Conservation (phyloP, 1,139 yeast species). For the Taiozyma onychis region DNA sequence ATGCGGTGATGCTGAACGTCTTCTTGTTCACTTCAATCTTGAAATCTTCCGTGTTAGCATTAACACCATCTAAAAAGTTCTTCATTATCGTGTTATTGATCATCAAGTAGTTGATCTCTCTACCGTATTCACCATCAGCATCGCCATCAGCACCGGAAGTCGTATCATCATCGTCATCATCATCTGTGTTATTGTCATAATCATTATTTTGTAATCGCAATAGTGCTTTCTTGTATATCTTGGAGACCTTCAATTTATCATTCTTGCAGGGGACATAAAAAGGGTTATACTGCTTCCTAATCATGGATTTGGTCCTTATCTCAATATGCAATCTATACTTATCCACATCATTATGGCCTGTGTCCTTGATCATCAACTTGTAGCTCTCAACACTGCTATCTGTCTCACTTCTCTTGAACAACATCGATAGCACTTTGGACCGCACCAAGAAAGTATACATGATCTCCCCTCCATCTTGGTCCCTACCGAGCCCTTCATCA, state of each 20-base stretch:
- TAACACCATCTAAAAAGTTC: slow-evolving; percentile 47
- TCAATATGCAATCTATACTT: slow-evolving; percentile 41
- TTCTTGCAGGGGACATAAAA: slow-evolving; percentile 41
- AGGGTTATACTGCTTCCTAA: slow-evolving; percentile 50
- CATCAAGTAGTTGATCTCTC: slow-evolving; percentile 35
- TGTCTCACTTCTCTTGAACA: slow-evolving; percentile 43
- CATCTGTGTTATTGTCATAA: slow-evolving; percentile 18
- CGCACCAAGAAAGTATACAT: slow-evolving; percentile 41
- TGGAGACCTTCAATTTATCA: slow-evolving; percentile 33
- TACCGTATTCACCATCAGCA: slow-evolving; percentile 14
- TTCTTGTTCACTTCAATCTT: slow-evolving; percentile 41
- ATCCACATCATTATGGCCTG: background rate
- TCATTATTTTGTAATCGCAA: slow-evolving; percentile 22
- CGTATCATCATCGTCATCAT: slow-evolving; percentile 17
- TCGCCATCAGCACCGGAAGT: background rate
- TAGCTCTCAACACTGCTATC: slow-evolving; percentile 33
- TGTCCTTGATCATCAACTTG: slow-evolving; percentile 21
- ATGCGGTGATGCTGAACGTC: slow-evolving; percentile 45
- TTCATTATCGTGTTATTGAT: slow-evolving; percentile 40
- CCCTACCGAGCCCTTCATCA: slow-evolving; percentile 26
- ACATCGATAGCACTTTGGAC: slow-evolving; percentile 42
- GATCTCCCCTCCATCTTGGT: slow-evolving; percentile 1
- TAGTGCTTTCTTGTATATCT: slow-evolving; percentile 35
- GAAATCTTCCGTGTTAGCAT: slow-evolving; percentile 45
- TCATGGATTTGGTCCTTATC: slow-evolving; percentile 42